phyloP scores from a whole-genome alignment of 1,284 basidiomycete genomes.

The Sporisorium scitamineum region DNA sequence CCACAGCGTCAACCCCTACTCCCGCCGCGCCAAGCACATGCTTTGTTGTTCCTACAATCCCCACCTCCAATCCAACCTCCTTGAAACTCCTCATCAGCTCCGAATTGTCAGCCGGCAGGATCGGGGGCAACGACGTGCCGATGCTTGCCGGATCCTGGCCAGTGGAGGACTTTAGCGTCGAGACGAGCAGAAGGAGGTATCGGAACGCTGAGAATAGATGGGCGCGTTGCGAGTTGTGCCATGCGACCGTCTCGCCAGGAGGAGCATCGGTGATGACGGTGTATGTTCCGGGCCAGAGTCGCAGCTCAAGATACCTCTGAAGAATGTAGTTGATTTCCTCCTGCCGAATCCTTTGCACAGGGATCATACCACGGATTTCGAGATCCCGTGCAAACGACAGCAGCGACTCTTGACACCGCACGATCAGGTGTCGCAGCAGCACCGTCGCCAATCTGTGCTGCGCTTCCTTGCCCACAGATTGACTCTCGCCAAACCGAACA shows the following conservation, averaged over 20 bases:
- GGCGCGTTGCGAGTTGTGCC: conserved; percentile 27
- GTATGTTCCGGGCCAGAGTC: conserved; percentile 18
- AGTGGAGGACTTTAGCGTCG: conserved; percentile 5
- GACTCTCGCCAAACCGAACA: conserved; percentile 29
- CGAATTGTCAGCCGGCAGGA: conserved; percentile 12
- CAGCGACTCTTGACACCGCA: conserved; percentile 79
- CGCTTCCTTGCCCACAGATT: neutral
- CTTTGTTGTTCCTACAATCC: conserved; percentile 15
- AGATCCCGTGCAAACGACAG: conserved; percentile 84
- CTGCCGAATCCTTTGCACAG: conserved; percentile 75
- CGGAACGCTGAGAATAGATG: conserved; percentile 39
- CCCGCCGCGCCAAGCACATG: conserved; percentile 10
- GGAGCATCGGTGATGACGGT: neutral
- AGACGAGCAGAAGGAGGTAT: conserved; percentile 24
- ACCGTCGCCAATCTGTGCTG: conserved; percentile 16
- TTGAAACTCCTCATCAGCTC: conserved; percentile 13
- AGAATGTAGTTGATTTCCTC: conserved; percentile 90
- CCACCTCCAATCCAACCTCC: conserved; percentile 19
- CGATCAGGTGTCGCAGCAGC: conserved; percentile 18
- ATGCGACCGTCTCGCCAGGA: neutral
- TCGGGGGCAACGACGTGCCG: conserved; percentile 31
- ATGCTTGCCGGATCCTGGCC: conserved; percentile 15
- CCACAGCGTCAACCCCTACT: neutral
- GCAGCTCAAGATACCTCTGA: conserved; percentile 29
- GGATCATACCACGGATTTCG: conserved; percentile 78